Evolutionary conservation across 129 eudicot species (phyloP), one percentile per base, ranked within the genome.

Genomic region (Gnaphalium uliginosum): DNA sequence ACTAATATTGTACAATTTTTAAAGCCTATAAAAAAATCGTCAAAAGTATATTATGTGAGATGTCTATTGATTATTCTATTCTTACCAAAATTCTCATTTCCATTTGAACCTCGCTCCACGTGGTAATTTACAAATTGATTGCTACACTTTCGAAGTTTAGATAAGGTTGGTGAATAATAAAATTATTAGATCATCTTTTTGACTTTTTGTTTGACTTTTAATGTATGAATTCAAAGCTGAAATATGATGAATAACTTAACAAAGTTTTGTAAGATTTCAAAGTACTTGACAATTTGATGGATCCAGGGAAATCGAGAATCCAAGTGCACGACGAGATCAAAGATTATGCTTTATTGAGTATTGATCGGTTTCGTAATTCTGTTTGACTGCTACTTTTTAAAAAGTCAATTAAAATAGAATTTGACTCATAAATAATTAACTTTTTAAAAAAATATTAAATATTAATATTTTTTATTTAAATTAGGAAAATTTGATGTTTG

Each of bases 321-420:
- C 41, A 19, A 63, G 22, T 75, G n/a, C 10, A 30, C 51, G 68
- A 67, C 9, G 30, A 67, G 30, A 56, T 68, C 75, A 77, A 77
- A 66, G 68, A 17, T 56, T 21, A 56, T 75, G 58, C 64, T 54
- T 76, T 66, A 53, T 54, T 33, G 21, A 37, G 9, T 18, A 7
- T 66, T 37, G 74, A 76, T 59, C 10, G 39, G 8, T 1, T 67
- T 56, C 24, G 10, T 8, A 33, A 2, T 53, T 66, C 72, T 18
- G 21, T 13, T 73, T 73, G 56, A 72, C 65, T 10, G 8, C 24
- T 56, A 17, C 11, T 19, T 56, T 54, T n/a, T 54, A 37, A 1
- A 8, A 9, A 37, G 13, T 37, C 43, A 37, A 0, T 1, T 37
- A 9, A 33, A 6, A 6, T 33, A 33, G 9, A 33, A 33, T 33